Evolutionary conservation across 2,329 filamentous ascomycete species (phyloP).

Genomic region (Pseudocercospora fuligena): DNA sequence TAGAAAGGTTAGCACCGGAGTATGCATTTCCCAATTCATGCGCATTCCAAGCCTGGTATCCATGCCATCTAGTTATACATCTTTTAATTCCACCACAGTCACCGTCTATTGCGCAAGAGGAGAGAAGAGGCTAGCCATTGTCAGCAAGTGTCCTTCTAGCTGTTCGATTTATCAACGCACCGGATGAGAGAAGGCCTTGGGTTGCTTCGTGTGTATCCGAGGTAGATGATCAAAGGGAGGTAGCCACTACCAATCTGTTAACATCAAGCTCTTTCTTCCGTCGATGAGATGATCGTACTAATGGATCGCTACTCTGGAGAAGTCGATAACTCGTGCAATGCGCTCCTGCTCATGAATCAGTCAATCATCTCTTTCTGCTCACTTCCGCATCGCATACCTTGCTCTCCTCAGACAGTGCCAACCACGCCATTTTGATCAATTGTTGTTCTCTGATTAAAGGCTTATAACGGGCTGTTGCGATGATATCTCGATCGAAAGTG

Average conservation of each 20-base stretch:
- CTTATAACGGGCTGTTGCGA: background rate
- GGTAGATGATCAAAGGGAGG: constrained; percentile 93
- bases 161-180: constrained; percentile 45
- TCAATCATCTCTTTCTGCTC: background rate
- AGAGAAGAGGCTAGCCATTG: constrained; percentile 34
- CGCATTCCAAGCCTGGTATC: background rate
- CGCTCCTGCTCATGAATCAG: constrained; percentile 72
- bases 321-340: constrained; percentile 94
- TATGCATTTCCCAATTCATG: background rate
- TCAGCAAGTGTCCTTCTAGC: constrained; percentile 18
- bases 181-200: constrained; percentile 81
- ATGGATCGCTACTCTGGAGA: constrained; percentile 91
- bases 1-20: no score
- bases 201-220: constrained; percentile 94
- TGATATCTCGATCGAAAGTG: background rate
- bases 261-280: constrained; percentile 14
- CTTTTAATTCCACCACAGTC: background rate
- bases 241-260: constrained; percentile 72
- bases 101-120: constrained; percentile 38
- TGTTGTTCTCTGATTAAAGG: background rate
- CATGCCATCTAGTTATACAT: constrained; percentile 29
- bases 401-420: constrained; percentile 89
- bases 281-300: constrained; percentile 66
- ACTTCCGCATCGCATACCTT: constrained; percentile 66
- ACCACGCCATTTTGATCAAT: constrained; percentile 34